These are phyloP conservation scores for Cercospora sp. DNA, from an alignment of 2,329 filamentous ascomycete species.

Conservation along the genomic window DNA sequence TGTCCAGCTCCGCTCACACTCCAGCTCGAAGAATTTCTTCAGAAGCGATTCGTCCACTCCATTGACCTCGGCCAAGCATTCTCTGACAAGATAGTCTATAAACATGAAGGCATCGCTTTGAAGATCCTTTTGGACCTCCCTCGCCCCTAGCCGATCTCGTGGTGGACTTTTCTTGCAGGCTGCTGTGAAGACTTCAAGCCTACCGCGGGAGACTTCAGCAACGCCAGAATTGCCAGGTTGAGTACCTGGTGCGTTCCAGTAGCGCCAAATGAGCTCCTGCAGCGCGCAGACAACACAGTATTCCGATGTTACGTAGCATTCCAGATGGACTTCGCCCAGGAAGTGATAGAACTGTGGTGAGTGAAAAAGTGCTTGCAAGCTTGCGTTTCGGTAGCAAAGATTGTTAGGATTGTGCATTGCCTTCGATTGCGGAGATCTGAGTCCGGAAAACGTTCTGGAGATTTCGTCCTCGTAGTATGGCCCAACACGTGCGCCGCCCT, in stretches of 20 bases:
- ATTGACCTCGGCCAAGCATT: neutral
- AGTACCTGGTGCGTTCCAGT: neutral
- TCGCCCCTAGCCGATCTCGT: too few species aligned
- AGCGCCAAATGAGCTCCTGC: slow-evolving; percentile 4
- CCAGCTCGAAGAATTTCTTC: neutral
- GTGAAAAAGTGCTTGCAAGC: slow-evolving; percentile 21
- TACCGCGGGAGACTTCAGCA: neutral
- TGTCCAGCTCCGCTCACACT: neutral
- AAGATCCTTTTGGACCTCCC: too few species aligned
- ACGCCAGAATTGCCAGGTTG: neutral
- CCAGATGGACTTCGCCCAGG: slow-evolving; percentile 10
- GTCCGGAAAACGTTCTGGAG: slow-evolving; percentile 3
- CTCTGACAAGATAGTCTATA: slow-evolving; percentile 8
- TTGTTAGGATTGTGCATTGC: slow-evolving; percentile 18
- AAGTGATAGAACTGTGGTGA: slow-evolving; percentile 16
- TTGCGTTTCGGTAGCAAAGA: slow-evolving; percentile 19
- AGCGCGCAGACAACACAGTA: slow-evolving; percentile 19
- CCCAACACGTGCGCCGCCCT: neutral
- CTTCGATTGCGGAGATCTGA: slow-evolving; percentile 1
- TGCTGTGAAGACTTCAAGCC: neutral
- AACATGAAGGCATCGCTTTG: slow-evolving; percentile 16
- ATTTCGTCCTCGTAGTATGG: neutral
- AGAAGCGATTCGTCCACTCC: neutral
- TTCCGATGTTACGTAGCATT: neutral
- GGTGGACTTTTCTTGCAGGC: slow-evolving; percentile 4